Conservation (phyloP, 768 basidiomycete genomes). For the Heimioporus sp. region DNA sequence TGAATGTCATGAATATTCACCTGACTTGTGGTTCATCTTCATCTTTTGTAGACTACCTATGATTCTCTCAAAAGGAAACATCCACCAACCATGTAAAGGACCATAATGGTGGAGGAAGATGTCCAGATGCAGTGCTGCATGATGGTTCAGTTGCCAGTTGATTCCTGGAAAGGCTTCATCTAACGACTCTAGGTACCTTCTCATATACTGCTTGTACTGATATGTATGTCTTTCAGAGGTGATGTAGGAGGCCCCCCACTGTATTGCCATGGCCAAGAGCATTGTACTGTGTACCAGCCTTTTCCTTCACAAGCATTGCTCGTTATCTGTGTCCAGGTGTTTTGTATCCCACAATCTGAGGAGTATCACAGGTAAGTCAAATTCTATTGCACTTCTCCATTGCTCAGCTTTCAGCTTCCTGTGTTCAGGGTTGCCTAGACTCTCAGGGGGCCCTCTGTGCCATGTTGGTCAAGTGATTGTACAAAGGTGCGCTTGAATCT, state of each 20-base stretch:
- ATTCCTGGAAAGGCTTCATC: no score
- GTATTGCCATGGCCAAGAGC: not conserved
- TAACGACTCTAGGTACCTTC: no score
- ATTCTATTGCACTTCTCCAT: conserved; percentile 25
- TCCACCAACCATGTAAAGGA: not conserved
- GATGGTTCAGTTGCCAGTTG: no score
- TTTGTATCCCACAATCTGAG: conserved; percentile 26
- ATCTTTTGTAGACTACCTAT: not conserved
- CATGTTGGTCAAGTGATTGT: not conserved
- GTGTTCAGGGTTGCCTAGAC: conserved; percentile 22
- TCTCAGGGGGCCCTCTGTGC: conserved; percentile 23
- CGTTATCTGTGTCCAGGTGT: no score
- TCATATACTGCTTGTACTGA: no score
- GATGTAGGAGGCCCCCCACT: not conserved
- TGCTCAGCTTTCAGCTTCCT: conserved; percentile 36
- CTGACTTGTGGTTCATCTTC: not conserved
- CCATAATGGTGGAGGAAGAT: conserved; percentile 1
- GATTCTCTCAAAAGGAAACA: not conserved
- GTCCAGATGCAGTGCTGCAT: no score
- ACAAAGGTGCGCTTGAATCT: no score
- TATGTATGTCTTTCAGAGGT: no score
- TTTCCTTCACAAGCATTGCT: no score
- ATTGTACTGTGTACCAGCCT: no score
- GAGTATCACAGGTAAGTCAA: conserved; percentile 29
- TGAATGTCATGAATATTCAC: no score